Base-by-base conservation (phyloP, 306 rosid genomes). In the Glycyrrhiza uralensis region DNA sequence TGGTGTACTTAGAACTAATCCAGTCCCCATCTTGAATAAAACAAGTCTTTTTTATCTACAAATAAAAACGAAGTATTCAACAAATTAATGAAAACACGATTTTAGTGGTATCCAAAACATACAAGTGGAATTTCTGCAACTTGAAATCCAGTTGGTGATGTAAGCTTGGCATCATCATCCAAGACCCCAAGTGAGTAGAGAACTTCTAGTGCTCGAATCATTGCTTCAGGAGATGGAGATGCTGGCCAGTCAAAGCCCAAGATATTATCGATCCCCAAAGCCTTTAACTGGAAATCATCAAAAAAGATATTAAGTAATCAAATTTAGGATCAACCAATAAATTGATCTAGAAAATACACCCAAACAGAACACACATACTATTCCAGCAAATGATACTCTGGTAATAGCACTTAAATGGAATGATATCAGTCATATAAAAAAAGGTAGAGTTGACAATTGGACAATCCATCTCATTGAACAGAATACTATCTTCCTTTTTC, bases 191-290 rank as follows among this genome's bases (percentile, higher is more conserved):
- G 96, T 29, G 97, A 93, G 86, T 86, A 93, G 59, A 93, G 92
- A 67, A 93, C 87, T 86, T 93, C 98, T 15, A 93, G 85, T 1
- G 98, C 90, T 38, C 98, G 89, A 77, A 93, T 84, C 98, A 93
- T 89, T 74, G 97, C 90, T 85, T 93, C 98, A 35, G 96, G 85
- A 57, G 97, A 89, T 57, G 98, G 98, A 85, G 98, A 86, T 41
- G 97, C 93, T 50, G 89, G 98, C 98, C 96, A 93, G 76, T 93
- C 96, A 84, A 93, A 93, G 77, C 98, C 94, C 83, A 93, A 63
- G 62, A 93, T 93, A 75, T 90, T 93, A 83, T 93, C 98, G 60
- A 93, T 89, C 69, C 98, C 98, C 80, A 93, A 74, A 30, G 98
- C 87, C 77, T 93, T 93, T 76, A 93, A 85, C 98, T 93, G 84